Base-by-base conservation (phyloP, 306 rosid species). In the Benincasa hispida region DNA sequence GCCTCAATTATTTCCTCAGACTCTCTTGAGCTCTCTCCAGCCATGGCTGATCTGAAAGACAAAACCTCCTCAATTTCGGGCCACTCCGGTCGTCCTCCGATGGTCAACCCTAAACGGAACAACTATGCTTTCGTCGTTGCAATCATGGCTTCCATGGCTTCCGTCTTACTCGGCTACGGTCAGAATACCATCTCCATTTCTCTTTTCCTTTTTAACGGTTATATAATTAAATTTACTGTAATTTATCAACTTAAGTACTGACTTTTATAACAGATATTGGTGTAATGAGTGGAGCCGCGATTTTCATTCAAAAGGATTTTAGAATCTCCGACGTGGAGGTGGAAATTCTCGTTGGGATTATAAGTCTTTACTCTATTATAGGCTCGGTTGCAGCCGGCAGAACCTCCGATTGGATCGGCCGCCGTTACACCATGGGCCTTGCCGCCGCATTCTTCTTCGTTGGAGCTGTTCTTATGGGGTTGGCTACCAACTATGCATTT, bases 361-460 rank as follows among this genome's bases (percentile, higher is more conserved):
- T 94, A 19, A 91, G 87, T 81, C 75, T 94, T 0, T 89, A 87
- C 87, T 85, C 84, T n/a, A 87, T 91, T 2, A 21, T 94, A 8
- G 98, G 98, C 6, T 88, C 98, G 0, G 75, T 83, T 14, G 87
- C 85, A 0, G 93, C 98, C 6, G 98, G 98, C 0, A 83, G 90
- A 81, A 91, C 97, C 4, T 93, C 98, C 1, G 97, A 93, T 65
- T 93, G 93, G 98, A 84, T 93, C 0, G 98, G 98, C 5, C 92
- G 98, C 10, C 93, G 96, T 17, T 91, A 90, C 85, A 90, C 97
- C 12, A 93, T 91, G 5, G 88, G 86, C 0, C 72, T 91, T 0
- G 90, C 94, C 19, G 91, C 86, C 0, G 87, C 53, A 0, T 90
- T 93, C 45, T 90, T 90, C 85, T 90, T 91, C 47, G 86, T 6